A percentile compares a stretch with the other conserved stretches of the same genome.
Evolutionary conservation across 371 early-diverging fungal species (phyloP).

Genomic region (Mucor ambiguus): DNA sequence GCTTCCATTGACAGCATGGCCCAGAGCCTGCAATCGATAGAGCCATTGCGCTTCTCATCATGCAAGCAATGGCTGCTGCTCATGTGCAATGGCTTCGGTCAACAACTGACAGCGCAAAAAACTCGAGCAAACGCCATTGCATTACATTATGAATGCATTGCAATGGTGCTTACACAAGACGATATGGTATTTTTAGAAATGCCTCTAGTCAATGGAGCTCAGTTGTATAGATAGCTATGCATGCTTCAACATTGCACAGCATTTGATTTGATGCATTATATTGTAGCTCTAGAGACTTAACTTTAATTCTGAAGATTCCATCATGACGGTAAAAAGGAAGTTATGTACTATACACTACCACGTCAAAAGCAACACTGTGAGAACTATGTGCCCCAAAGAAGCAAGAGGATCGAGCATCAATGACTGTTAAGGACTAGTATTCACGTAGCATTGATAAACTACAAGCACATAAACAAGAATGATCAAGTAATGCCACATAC

Average conservation of each 20-base stretch:
- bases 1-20: neutral
- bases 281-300: neutral
- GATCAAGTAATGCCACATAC: neutral
- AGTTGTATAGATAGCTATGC: neutral
- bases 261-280: neutral
- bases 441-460: neutral
- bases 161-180: slow-evolving; percentile 1
- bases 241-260: neutral
- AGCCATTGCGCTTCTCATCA: neutral
- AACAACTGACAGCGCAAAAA: too few species aligned
- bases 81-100: neutral
- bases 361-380: neutral
- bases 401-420: neutral
- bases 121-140: neutral
- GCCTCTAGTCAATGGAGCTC: neutral
- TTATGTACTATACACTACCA: neutral
- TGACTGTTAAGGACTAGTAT: neutral
- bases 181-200: neutral
- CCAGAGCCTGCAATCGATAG: neutral
- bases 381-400: neutral
- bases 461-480: too few species aligned
- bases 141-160: neutral
- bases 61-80: neutral
- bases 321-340: slow-evolving; percentile 2
- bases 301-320: neutral